phyloP scores from a whole-genome alignment of 306 rosid genomes.

The Sophora flavescens region DNA sequence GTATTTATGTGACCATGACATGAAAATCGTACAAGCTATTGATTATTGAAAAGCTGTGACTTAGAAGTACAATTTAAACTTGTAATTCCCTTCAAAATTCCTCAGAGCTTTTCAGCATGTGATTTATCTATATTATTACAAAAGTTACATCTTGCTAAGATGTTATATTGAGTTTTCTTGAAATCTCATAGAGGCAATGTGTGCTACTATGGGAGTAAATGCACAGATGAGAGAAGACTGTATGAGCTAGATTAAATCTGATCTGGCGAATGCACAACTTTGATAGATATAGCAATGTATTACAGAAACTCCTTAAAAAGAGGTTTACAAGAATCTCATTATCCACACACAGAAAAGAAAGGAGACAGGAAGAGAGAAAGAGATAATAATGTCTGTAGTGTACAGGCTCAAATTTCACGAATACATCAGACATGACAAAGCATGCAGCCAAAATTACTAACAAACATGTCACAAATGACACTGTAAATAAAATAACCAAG shows the following conservation, averaged over 20 bases:
- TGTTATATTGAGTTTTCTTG: neutral
- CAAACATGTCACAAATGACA: constrained; percentile 30
- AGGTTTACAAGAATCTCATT: neutral
- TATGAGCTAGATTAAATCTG: constrained; percentile 31
- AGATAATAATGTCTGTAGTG: neutral
- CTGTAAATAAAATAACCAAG: constrained; percentile 30
- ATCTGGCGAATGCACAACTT: neutral
- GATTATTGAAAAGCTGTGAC: constrained; percentile 20
- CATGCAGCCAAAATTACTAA: constrained; percentile 11
- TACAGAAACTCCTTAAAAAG: constrained; percentile 25
- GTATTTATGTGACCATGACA: constrained; percentile 15
- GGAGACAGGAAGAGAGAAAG: neutral
- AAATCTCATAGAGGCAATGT: constrained; percentile 17
- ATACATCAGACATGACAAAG: constrained; percentile 25
- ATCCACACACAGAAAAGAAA: constrained; percentile 21
- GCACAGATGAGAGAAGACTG: constrained; percentile 30
- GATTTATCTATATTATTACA: constrained; percentile 23
- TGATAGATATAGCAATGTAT: constrained; percentile 5
- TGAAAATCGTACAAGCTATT: constrained; percentile 1
- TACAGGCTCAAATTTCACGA: constrained; percentile 11
- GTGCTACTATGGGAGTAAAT: constrained; percentile 18
- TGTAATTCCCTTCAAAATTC: constrained; percentile 5
- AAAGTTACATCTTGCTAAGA: constrained; percentile 6
- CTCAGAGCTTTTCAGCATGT: constrained; percentile 8
- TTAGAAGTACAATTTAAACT: constrained; percentile 18